These are phyloP conservation scores for Aotearoamyces nothofagi DNA, from an alignment of 2,329 filamentous ascomycete species.

Conservation along the genomic window DNA sequence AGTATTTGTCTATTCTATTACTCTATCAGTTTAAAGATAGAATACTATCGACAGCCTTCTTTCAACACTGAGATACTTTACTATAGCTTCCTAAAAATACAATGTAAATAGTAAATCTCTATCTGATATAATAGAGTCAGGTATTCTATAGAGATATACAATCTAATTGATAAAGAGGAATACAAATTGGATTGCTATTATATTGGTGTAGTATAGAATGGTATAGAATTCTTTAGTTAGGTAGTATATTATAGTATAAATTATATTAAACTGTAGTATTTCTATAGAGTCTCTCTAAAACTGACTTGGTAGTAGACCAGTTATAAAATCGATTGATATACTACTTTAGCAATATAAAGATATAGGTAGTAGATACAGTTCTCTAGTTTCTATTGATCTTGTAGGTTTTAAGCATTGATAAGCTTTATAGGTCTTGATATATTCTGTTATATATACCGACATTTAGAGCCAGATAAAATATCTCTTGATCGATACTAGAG, in stretches of 20 bases:
- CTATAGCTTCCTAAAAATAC: constrained; percentile 4
- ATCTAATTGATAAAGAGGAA: neutral
- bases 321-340: neutral
- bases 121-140: constrained; percentile 1
- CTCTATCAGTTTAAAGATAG: constrained; percentile 6
- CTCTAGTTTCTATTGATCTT: neutral
- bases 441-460: neutral
- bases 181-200: neutral
- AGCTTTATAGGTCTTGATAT: neutral
- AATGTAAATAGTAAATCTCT: constrained; percentile 4
- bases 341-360: too few relatives aligned
- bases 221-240: too few relatives aligned
- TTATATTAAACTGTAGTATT: too few relatives aligned
- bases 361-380: neutral
- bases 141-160: neutral
- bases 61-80: constrained; percentile 1
- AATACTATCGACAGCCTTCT: constrained; percentile 3
- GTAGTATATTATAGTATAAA: too few relatives aligned
- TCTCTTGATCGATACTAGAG: neutral
- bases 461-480: neutral
- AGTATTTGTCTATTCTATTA: too few relatives aligned
- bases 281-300: too few relatives aligned
- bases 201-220: too few relatives aligned
- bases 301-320: too few relatives aligned
- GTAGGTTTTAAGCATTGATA: neutral